Evolutionary conservation across 805 yeast species (phyloP), one percentile per base, ranked within the genome.

Genomic region (Kuraishia floccosa): DNA sequence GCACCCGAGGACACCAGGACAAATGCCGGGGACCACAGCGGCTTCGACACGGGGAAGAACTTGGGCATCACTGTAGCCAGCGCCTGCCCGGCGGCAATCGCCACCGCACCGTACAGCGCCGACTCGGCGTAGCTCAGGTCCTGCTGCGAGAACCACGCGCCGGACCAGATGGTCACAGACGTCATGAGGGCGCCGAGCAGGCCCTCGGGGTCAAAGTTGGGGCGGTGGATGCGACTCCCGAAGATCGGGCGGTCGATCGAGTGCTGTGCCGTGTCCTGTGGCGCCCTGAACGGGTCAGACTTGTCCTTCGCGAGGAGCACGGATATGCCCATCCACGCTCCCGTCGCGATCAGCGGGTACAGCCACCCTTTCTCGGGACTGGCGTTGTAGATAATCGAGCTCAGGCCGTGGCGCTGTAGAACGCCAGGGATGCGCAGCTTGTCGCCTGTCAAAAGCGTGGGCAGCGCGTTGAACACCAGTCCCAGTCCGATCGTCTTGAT

Each of bases 171-270:
- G 6, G 58, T 44, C 2, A 54, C 48, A 0, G 60, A 38, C 5
- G 59, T 52, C 41, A 45, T 51, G 8, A 56, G 33, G 6, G 51
- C 37, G 4, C 60, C 59, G 12, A 57, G 40, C n/a, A 52, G 31
- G 3, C 60, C 61, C 33, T 56, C 61, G 1, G 62, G 62, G 30
- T 56, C 62, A 31, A 44, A 50, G 22, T 39, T 42, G 2, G 39
- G 35, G 6, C 39, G 35, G 36, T 52, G 52, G 26, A 45, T 34
- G 17, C 39, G 28, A 5, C 25, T 36, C 8, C 38, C 38, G 26
- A 51, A 41, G 10, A 52, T 27, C 11, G 39, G 30, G 11, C 15
- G 19, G 41, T 54, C 59, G 21, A 54, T 40, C 15, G 30, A 29
- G n/a, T 54, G 47, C 30, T 56, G 60, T 8, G 57, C 56, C 4